A percentile compares a stretch with the other conserved stretches of the same genome.
phyloP scores from a whole-genome alignment of 2,329 filamentous ascomycete genomes.

The Neopestalotiopsis rosae region DNA sequence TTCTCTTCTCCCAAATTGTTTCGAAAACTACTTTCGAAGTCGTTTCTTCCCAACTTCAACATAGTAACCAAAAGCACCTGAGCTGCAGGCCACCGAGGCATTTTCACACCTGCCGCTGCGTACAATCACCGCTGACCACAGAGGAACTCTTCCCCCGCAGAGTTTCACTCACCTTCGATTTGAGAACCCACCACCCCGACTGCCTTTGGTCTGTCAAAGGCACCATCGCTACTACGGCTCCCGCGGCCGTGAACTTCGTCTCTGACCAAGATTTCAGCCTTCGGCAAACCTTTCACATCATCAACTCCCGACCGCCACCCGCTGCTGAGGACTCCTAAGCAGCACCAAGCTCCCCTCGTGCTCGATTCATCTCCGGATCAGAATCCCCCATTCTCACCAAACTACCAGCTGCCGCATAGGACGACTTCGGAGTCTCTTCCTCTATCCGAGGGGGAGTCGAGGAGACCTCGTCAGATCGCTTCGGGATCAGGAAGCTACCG shows the following conservation, averaged over 20 bases:
- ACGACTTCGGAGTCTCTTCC: constrained; percentile 98
- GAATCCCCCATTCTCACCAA: constrained; percentile 60
- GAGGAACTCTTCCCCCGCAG: background rate
- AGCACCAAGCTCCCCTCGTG: constrained; percentile 52
- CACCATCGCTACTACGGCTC: constrained; percentile 65
- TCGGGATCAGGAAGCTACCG: constrained; percentile 90
- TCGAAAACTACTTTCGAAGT: constrained; percentile 12
- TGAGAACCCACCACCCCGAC: constrained; percentile 18
- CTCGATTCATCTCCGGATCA: constrained; percentile 55
- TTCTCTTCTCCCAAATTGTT: constrained; percentile 13
- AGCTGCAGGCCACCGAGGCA: background rate
- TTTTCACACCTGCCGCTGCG: background rate
- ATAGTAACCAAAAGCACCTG: background rate
- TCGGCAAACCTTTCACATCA: constrained; percentile 68
- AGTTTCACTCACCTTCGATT: background rate
- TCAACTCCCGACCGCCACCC: constrained; percentile 69
- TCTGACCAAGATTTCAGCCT: constrained; percentile 75
- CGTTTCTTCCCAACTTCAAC: background rate
- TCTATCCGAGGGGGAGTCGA: constrained; percentile 99
- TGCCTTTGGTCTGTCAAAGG: constrained; percentile 76
- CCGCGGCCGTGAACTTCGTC: constrained; percentile 63
- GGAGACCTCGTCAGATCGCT: constrained; percentile 93
- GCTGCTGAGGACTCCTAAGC: constrained; percentile 55
- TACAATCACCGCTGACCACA: constrained; percentile 1
- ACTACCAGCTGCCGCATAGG: constrained; percentile 99